Percentiles rank a stretch among this genome's conserved stretches.
phyloP scores from a whole-genome alignment of 306 rosid species.

The Cyclanthera cordifolia region DNA sequence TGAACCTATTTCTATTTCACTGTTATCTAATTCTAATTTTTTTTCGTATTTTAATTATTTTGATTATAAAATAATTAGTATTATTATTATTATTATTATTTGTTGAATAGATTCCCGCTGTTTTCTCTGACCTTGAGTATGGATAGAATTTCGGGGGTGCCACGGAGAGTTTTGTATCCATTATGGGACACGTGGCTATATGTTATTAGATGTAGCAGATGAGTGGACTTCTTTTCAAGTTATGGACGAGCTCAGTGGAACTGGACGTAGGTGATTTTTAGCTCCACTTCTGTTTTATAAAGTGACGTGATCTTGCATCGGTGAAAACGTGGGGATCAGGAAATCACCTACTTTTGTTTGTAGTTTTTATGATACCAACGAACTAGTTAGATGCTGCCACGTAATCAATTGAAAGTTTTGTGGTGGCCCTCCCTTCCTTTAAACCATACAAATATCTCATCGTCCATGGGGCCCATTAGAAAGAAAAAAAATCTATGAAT shows the following conservation, averaged over 20 bases:
- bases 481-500: no score
- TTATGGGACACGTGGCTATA: neutral
- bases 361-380: no score
- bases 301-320: constrained; percentile 8
- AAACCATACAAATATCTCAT: no score
- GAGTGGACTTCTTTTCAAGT: neutral
- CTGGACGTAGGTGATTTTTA: neutral
- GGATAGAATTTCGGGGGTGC: constrained; percentile 13
- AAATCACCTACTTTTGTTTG: neutral
- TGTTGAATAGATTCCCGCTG: constrained; percentile 6
- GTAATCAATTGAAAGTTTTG: no score
- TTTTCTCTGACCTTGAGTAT: constrained; percentile 9
- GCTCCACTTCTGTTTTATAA: neutral
- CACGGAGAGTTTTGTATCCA: neutral
- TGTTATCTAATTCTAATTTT: no score
- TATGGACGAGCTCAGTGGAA: neutral
- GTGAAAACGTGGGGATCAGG: constrained; percentile 11
- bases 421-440: no score
- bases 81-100: neutral
- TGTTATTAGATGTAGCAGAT: neutral
- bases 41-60: neutral
- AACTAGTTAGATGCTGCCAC: no score
- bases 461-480: no score
- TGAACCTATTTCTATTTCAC: no score
- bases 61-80: no score